These are phyloP conservation scores for Atkinsonella hypoxylon DNA, from an alignment of 2,329 filamentous ascomycete species.

Conservation along the genomic window DNA sequence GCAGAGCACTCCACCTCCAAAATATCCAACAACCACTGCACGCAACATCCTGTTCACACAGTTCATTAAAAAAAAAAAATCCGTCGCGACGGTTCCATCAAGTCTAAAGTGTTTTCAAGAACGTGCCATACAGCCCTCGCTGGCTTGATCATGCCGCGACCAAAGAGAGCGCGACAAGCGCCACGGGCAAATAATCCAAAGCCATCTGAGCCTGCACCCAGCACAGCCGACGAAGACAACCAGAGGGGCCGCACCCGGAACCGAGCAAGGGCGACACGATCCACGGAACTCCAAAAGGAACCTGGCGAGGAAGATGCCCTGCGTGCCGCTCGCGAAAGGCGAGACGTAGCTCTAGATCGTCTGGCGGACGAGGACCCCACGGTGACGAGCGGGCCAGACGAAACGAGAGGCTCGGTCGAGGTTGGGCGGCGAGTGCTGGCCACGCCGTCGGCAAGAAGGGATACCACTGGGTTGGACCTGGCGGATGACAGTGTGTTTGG, in stretches of 20 bases:
- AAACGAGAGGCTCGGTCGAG: constrained; percentile 23
- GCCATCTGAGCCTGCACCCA: background rate
- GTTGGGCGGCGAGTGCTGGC: constrained; percentile 23
- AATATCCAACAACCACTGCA: constrained; percentile 4
- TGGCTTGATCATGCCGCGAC: constrained; percentile 9
- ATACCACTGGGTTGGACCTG: constrained; percentile 36
- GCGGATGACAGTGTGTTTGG: constrained; percentile 37
- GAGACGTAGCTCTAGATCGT: constrained; percentile 25
- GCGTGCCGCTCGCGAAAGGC: constrained; percentile 15
- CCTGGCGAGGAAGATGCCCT: constrained; percentile 16
- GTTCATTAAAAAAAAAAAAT: no score
- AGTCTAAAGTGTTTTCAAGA: no score
- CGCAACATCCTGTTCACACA: no score
- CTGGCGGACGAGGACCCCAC: constrained; percentile 24
- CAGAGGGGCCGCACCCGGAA: constrained; percentile 15
- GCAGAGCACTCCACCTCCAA: constrained; percentile 9
- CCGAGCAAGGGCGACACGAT: constrained; percentile 10
- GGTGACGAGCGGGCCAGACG: constrained; percentile 15
- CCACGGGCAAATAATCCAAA: background rate
- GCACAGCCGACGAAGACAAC: constrained; percentile 10
- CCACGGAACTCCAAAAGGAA: constrained; percentile 8
- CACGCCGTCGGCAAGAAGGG: constrained; percentile 24
- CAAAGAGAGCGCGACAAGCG: constrained; percentile 8
- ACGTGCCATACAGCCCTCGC: background rate
- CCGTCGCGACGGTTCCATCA: no score